A percentile compares a stretch with the other conserved stretches of the same genome.
Evolutionary conservation across 495 filamentous ascomycete genomes (phyloP).

Genomic region (Apiosordaria backusii): DNA sequence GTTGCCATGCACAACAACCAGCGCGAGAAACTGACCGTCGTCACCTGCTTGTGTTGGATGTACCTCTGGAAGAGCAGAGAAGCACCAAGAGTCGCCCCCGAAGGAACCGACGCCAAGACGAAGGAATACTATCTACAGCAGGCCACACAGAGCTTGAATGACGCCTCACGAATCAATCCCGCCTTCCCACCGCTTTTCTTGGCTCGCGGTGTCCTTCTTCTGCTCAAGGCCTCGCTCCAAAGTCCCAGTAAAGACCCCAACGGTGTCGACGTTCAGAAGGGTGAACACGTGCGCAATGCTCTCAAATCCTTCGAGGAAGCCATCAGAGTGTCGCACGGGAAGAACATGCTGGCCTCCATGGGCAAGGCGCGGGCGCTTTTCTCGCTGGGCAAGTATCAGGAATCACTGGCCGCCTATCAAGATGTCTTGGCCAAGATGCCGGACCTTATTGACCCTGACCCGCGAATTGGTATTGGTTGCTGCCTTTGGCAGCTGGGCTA

Average conservation of each 20-base stretch:
- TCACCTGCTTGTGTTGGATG: constrained; percentile 87
- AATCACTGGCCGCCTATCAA: constrained; percentile 81
- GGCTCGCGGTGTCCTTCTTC: constrained; percentile 83
- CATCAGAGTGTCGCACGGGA: constrained; percentile 71
- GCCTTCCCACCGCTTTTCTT: constrained; percentile 83
- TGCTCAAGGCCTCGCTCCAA: constrained; percentile 82
- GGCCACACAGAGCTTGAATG: constrained; percentile 87
- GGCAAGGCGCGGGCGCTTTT: constrained; percentile 82
- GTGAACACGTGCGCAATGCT: constrained; percentile 74
- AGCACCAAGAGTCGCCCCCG: constrained; percentile 71
- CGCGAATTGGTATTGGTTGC: constrained; percentile 89
- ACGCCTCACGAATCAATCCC: constrained; percentile 90
- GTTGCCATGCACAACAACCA: constrained; percentile 65
- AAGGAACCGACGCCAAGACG: constrained; percentile 72
- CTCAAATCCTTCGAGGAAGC: constrained; percentile 92
- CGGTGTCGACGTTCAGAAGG: constrained; percentile 67
- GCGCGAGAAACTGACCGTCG: constrained; percentile 80
- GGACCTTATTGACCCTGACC: constrained; percentile 88
- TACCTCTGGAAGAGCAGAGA: constrained; percentile 87
- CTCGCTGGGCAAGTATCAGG: constrained; percentile 74
- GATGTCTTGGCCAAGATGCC: constrained; percentile 79
- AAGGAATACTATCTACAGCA: constrained; percentile 90
- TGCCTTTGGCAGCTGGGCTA: constrained; percentile 93
- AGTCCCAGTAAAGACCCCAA: constrained; percentile 65
- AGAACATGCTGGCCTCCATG: constrained; percentile 85